Base-by-base conservation (phyloP, 2,329 filamentous ascomycete species). In the Diaporthe citri region DNA sequence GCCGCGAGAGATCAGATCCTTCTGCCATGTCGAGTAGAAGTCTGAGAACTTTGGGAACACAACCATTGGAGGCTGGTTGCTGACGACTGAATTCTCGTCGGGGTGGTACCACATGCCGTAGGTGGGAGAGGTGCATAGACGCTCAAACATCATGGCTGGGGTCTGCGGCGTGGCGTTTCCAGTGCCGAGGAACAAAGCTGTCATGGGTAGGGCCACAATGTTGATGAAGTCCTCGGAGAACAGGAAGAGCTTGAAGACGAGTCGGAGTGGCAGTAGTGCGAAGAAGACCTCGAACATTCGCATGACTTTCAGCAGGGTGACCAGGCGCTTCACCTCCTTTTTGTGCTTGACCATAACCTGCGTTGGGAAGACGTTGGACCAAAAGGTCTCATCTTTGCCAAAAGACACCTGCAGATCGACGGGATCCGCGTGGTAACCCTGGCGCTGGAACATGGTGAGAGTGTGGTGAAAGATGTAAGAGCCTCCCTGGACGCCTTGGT, bases 191-290 rank as follows among this genome's bases (percentile, higher is more conserved):
- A 95, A 95, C 1, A 95, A 85, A 0, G 93, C 93, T 43, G 94
- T 89, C 81, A 95, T 89, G 0, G 93, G 93, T 74, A 93, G 87
- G 0, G 93, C 91, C 82, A 95, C 92, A 48, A 90, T 91, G 79
- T 95, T 92, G 22, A 89, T 89, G 90, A 76, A 72, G 57, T 67
- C 62, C 62, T 67, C 62, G 12, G 62, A 67, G 62, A 67, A 67
- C 6, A 67, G 84, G 82, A 94, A 94, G 69, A 94, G 82, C 73
- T 89, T 90, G 78, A 95, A 86, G 81, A 95, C 88, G 46, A 91
- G 82, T 75, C 90, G 91, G 79, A 95, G 91, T 0, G 91, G 91
- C 1, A 93, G 80, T 3, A 93, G 81, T 0, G 89, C 90, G 62
- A 93, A 87, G 43, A 92, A 79, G 1, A 91, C 80, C 84, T 92